phyloP scores from a whole-genome alignment of 2,329 filamentous ascomycete genomes.

The Atkinsonella texensis region DNA sequence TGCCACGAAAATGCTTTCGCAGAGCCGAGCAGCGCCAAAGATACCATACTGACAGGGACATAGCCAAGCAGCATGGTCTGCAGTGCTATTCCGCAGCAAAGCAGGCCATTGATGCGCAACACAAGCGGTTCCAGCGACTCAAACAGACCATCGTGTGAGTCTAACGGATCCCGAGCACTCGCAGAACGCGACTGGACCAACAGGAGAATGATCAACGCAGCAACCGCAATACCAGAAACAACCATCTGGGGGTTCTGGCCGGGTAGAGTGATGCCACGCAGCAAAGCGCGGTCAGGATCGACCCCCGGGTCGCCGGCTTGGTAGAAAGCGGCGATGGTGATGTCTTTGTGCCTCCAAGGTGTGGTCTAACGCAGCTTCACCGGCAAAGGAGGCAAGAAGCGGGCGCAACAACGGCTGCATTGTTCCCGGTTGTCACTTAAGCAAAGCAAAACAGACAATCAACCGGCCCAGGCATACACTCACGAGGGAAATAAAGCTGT shows the following conservation, averaged over 20 bases:
- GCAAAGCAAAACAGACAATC: neutral
- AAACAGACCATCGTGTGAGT: neutral
- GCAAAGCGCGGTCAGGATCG: neutral
- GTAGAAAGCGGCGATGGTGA: neutral
- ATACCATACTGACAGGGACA: neutral
- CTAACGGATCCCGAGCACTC: neutral
- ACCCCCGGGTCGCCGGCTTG: slow-evolving; percentile 1
- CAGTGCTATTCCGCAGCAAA: neutral
- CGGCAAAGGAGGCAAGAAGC: neutral
- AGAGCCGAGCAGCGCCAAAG: neutral
- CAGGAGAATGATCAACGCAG: neutral
- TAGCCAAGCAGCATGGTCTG: neutral
- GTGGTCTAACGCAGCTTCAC: neutral
- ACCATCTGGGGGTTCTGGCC: neutral
- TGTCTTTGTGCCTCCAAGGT: neutral
- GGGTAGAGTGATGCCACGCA: neutral
- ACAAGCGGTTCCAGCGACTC: neutral
- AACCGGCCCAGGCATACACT: neutral
- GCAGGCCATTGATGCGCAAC: neutral
- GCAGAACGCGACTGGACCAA: neutral
- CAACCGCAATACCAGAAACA: neutral
- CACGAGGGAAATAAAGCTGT: neutral
- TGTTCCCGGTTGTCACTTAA: neutral
- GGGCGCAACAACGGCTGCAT: neutral
- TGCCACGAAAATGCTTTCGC: neutral